phyloP scores from a whole-genome alignment of 306 rosid species.

The Inga laurina region DNA sequence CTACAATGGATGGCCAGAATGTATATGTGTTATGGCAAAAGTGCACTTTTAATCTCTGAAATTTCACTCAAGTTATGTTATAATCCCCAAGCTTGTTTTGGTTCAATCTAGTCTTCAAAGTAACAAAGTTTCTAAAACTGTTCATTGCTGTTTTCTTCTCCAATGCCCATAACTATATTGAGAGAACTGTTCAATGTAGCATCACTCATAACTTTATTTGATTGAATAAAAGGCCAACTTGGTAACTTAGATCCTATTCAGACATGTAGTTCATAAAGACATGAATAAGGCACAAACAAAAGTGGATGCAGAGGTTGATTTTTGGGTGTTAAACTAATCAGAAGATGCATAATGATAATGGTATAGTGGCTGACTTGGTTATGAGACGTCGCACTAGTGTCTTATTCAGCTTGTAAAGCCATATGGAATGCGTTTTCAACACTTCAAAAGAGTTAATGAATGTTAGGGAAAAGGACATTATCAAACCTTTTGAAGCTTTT shows the following conservation, averaged over 20 bases:
- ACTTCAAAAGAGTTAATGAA: not conserved
- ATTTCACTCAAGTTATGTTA: not conserved
- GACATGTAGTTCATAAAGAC: not conserved
- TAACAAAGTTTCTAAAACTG: not conserved
- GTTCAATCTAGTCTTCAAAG: not conserved
- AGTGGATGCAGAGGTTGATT: not conserved
- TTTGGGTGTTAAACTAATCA: not conserved
- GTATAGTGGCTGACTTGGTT: not conserved
- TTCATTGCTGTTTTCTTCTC: not conserved
- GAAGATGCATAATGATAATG: not conserved
- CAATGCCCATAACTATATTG: not conserved
- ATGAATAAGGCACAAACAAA: not conserved
- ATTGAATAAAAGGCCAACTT: not conserved
- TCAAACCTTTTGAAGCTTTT: not conserved
- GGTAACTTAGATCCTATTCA: not conserved
- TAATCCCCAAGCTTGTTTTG: not conserved
- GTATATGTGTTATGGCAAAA: not conserved
- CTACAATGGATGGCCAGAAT: not conserved
- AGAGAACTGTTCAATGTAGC: not conserved
- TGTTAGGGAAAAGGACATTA: not conserved
- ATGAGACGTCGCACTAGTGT: not conserved
- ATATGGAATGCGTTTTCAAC: not conserved
- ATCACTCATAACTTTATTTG: not conserved
- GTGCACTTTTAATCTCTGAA: not conserved
- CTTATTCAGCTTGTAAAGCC: not conserved